Evolutionary conservation across 75 land plant species (phyloP).

Genomic region (Pseudotsuga menziesii): DNA sequence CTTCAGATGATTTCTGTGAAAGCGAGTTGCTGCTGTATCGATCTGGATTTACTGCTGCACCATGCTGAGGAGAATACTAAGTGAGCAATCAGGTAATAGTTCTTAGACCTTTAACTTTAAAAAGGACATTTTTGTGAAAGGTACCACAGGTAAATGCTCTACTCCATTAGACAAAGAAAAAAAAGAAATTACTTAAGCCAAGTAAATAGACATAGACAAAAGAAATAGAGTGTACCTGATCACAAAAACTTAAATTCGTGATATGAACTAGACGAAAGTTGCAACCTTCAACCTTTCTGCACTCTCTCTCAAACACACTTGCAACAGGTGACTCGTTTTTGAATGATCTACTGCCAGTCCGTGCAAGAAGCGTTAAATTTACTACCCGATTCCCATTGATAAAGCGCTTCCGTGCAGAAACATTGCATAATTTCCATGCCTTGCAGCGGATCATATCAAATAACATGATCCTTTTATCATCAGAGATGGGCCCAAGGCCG

Average conservation of each 20-base stretch:
- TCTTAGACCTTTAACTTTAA: not conserved
- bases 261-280: constrained; percentile 19
- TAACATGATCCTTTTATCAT: constrained; percentile 15
- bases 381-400: constrained; percentile 2
- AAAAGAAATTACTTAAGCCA: not conserved
- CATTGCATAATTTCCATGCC: constrained; percentile 33
- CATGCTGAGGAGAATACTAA: too few species aligned
- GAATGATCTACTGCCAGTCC: constrained; percentile 42
- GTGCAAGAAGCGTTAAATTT: constrained; percentile 40
- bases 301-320: constrained; percentile 34
- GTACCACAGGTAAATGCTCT: not conserved
- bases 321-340: constrained; percentile 31
- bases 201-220: not conserved
- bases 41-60: too few species aligned
- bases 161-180: not conserved
- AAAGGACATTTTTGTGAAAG: not conserved
- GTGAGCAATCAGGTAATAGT: too few species aligned
- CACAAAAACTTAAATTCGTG: constrained; percentile 46
- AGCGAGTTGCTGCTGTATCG: too few species aligned
- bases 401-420: constrained; percentile 1
- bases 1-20: too few species aligned
- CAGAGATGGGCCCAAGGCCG: constrained; percentile 44
- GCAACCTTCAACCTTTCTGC: constrained; percentile 46
- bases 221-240: constrained; percentile 34
- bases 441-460: constrained; percentile 50